These are phyloP conservation scores for Oenanthe javanica DNA, from an alignment of 140 eudicot genomes.

Conservation along the genomic window DNA sequence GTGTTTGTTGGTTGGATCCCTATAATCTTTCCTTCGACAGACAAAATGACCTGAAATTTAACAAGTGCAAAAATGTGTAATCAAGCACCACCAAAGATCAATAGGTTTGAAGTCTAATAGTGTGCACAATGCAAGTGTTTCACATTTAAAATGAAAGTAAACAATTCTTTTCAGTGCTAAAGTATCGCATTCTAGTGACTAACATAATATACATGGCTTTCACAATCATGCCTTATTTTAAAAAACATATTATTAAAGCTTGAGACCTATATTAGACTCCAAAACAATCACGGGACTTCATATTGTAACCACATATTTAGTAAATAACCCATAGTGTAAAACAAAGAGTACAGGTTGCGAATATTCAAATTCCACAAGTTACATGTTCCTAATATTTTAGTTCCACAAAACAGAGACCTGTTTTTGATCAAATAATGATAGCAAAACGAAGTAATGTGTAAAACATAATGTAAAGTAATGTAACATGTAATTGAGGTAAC, in stretches of 20 bases:
- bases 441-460: not conserved
- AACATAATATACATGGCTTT: not conserved
- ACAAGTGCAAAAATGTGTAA: not conserved
- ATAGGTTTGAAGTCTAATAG: not conserved
- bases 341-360: not conserved
- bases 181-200: not conserved
- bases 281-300: not conserved
- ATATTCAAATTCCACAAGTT: not conserved
- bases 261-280: not conserved
- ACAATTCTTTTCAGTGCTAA: not conserved
- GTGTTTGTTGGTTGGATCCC: conserved; percentile 88
- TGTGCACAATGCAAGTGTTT: not conserved
- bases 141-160: not conserved
- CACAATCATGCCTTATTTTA: not conserved
- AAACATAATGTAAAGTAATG: too few relatives aligned
- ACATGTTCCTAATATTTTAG: not conserved
- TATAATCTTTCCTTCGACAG: conserved; percentile 49
- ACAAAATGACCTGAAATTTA: conserved; percentile 59
- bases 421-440: not conserved
- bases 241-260: not conserved
- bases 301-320: not conserved
- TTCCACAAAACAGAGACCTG: not conserved
- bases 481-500: too few relatives aligned
- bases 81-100: not conserved
- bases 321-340: not conserved